Base-by-base conservation (phyloP, 2,329 filamentous ascomycete species). In the Colletotrichum siamense region DNA sequence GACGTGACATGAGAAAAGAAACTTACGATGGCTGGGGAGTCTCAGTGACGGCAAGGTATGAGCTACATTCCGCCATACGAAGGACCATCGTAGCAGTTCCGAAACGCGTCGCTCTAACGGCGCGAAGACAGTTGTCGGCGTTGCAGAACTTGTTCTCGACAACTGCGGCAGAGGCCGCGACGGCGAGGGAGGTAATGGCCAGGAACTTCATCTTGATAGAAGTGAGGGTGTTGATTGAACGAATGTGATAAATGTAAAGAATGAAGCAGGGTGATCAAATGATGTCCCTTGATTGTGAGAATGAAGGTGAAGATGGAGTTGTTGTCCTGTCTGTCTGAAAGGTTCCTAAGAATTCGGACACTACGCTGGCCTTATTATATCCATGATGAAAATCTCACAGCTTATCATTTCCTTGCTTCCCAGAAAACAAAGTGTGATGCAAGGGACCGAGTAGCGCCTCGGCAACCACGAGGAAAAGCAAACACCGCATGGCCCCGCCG, bases 41-140 rank as follows among this genome's bases (percentile, higher is more conserved):
- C 73, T 87, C 82, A 34, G 84, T 84, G 52, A 84, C 84, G 66
- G 77, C 77, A 80, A 85, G 79, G 82, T 86, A 88, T 78, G 81
- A 86, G 69, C 82, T 80, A 81, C 86, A 87, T 79, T 85, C 83
- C 73, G 82, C 81, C 77, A 84, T 81, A 78, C 86, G 86, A 22
- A 81, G 78, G 15, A 80, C 79, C 36, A 84, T 77, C 65, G 74
- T 76, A 2, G 74, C 74, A 5, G 70, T 76, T 82, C 85, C 84
- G 32, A 77, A 79, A 15, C 84, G 82, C 55, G 85, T 87, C 69
- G 86, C 86, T 28, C 86, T 87, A 65, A 88, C 83, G 74, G 86
- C 84, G 36, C 86, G 85, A 80, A 86, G 86, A 82, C 87, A 88
- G 83, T 88, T 88, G 82, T 88, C 85, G 78, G 83, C 85, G 69